These are phyloP conservation scores for Trametes cubensis DNA, from an alignment of 768 basidiomycete species.

Conservation along the genomic window DNA sequence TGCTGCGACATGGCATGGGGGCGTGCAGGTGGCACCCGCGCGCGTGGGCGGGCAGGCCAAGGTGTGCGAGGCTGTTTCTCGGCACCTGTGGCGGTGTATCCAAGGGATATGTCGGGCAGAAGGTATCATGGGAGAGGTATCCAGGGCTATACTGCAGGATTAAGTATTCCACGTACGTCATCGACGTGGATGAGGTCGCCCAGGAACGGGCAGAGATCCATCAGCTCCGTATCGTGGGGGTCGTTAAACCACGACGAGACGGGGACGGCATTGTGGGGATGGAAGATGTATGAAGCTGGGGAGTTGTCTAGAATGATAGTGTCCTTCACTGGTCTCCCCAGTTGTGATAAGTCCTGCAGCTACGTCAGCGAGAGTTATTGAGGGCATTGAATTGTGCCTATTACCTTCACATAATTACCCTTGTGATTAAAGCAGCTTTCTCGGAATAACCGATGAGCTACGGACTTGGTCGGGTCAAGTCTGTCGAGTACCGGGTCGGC, in stretches of 20 bases:
- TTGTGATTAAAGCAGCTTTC: constrained; percentile 99
- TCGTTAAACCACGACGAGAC: constrained; percentile 99
- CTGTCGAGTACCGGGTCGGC: constrained; percentile 99
- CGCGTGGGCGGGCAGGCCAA: background rate
- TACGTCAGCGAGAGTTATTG: background rate
- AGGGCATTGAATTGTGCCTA: background rate
- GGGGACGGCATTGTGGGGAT: constrained; percentile 97
- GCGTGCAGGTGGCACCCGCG: background rate
- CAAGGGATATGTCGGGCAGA: background rate
- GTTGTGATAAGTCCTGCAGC: constrained; percentile 88
- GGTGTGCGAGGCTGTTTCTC: background rate
- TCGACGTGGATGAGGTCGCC: constrained; percentile 65
- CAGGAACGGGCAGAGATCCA: constrained; percentile 92
- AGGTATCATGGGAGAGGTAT: constrained; percentile 1
- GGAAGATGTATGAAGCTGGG: constrained; percentile 98
- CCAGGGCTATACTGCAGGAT: constrained; percentile 25
- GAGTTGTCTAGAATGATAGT: constrained; percentile 99
- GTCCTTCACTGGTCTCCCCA: constrained; percentile 90
- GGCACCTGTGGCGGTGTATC: background rate
- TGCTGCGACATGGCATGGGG: background rate
- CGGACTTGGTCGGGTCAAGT: constrained; percentile 88
- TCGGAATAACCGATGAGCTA: constrained; percentile 91
- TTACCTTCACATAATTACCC: constrained; percentile 98
- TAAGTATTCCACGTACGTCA: constrained; percentile 70
- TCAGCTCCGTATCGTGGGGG: constrained; percentile 96